Conservation (phyloP, 1,284 basidiomycete species). For the Vanrija sp. region DNA sequence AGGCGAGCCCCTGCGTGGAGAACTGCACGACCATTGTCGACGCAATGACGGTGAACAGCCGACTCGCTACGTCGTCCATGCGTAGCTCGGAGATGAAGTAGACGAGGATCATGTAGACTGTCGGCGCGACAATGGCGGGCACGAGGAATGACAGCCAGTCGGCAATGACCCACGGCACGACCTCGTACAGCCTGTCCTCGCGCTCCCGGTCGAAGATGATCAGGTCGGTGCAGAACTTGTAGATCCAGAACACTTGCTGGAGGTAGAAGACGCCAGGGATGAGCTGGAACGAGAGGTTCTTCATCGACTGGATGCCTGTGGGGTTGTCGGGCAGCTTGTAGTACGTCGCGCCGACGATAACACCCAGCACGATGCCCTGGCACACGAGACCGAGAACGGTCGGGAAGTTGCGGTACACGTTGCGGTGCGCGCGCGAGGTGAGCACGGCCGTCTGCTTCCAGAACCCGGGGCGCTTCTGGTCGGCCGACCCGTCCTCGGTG, state of each 20-base stretch:
- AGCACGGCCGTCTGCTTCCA: constrained; percentile 42
- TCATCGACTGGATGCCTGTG: constrained; percentile 50
- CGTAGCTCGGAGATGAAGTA: constrained; percentile 49
- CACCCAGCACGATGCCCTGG: constrained; percentile 43
- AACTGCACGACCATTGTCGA: constrained; percentile 49
- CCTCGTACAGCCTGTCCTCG: constrained; percentile 42
- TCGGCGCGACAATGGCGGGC: constrained; percentile 42
- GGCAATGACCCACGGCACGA: constrained; percentile 47
- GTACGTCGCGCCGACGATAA: constrained; percentile 32
- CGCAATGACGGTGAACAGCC: constrained; percentile 49
- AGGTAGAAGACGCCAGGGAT: constrained; percentile 46
- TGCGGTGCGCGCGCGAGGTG: constrained; percentile 38
- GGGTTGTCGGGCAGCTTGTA: constrained; percentile 38
- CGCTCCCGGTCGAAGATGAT: constrained; percentile 54
- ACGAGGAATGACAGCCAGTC: constrained; percentile 46
- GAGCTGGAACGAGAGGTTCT: constrained; percentile 45
- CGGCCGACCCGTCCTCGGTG: constrained; percentile 7
- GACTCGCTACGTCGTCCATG: constrained; percentile 43
- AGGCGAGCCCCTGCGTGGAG: constrained; percentile 47
- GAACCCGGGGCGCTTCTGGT: constrained; percentile 33
- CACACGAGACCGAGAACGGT: constrained; percentile 38
- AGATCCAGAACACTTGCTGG: constrained; percentile 46
- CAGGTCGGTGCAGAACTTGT: constrained; percentile 48
- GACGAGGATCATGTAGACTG: constrained; percentile 44
- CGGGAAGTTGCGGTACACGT: constrained; percentile 46